Base-by-base conservation (phyloP, 1,139 yeast genomes). In the Suhomyces choctaworum region DNA sequence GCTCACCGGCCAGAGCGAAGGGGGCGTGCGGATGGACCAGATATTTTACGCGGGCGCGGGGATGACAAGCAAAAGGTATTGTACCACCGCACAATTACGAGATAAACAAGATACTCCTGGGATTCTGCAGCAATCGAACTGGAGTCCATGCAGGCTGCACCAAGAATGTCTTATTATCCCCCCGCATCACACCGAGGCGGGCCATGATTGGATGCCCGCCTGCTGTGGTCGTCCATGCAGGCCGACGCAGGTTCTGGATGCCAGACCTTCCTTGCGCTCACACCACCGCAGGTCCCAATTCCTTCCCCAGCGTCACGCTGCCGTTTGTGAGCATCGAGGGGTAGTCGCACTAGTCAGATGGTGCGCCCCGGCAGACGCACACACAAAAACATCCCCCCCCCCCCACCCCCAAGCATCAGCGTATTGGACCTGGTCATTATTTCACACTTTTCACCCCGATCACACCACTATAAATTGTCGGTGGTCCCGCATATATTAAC, bases 361-460 rank as follows among this genome's bases (percentile, higher is more conserved):
- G 34, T 31, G 22, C 34, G 15, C n/a, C n/a, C n/a, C 29, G 30
- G 23, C 15, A 15, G 20, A 16, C 25, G 11, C 25, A n/a, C 20
- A n/a, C 32, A 30, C 38, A 34, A 34, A 34, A 30, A 25, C 20
- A 17, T 17, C 8, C 8, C 8, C 8, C 20, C 20, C n/a, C n/a
- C n/a, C n/a, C n/a, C n/a, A n/a, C n/a, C n/a, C 25, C 9, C 14
- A 31, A 31, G 26, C 34, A 32, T 32, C 35, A 32, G 24, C 26
- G 20, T 28, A 33, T 27, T 32, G 15, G 12, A 20, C 21, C 10
- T 20, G 34, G 38, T 35, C 38, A 35, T 29, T 35, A 35, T 30
- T 34, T 35, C 38, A 35, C 38, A 31, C 38, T 30, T 35, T 35
- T 30, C 38, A 30, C 19, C 28, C 28, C 31, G 31, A 35, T 35